Base-by-base conservation (phyloP, 192 early-diverging fungal species). In the Coemansia sp. region DNA sequence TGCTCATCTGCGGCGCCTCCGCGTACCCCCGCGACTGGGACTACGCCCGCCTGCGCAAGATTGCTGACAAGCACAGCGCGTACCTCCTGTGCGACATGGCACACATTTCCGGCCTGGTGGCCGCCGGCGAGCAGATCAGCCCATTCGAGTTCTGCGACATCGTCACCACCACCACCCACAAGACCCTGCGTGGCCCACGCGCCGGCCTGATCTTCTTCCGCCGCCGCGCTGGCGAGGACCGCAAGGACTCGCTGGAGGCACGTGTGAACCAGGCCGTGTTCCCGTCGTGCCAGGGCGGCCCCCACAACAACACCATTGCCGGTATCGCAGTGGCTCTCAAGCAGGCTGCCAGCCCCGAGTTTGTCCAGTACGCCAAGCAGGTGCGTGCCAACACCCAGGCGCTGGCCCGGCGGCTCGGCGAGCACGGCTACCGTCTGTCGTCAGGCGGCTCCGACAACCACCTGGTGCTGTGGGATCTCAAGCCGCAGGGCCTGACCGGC, bases 241-340 rank as follows among this genome's bases (percentile, higher is more conserved):
- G 83, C 81, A 89, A 90, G 67, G 89, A 90, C 66, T 90, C 93
- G 66, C 86, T 98, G 23, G 97, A 99, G 84, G 79, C 77, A 58
- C 90, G 88, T 54, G 89, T 98, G 66, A 97, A 99, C 88, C 91
- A 92, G 83, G 93, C 97, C 7, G 97, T 99, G 42, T 99, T 99
- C 88, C 97, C 97, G 44, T 92, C 91, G 60, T 93, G 91, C 85
- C 97, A 99, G 84, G 97, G 97, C 69, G 97, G 97, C 42, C 97
- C 97, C 30, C 97, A 99, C 88, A 99, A 99, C 88, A 98, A 99
- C 90, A 96, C 96, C 53, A 99, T 99, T 81, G 96, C 96, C 23
- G 97, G 84, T 30, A 82, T 99, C 37, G 97, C 97, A 46, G 96
- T 99, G 50, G 90, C 96, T 7, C 83, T 99, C 51, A 97, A 97